Conservation (phyloP, 495 filamentous ascomycete species). For the Mytilinidion resinicola region DNA sequence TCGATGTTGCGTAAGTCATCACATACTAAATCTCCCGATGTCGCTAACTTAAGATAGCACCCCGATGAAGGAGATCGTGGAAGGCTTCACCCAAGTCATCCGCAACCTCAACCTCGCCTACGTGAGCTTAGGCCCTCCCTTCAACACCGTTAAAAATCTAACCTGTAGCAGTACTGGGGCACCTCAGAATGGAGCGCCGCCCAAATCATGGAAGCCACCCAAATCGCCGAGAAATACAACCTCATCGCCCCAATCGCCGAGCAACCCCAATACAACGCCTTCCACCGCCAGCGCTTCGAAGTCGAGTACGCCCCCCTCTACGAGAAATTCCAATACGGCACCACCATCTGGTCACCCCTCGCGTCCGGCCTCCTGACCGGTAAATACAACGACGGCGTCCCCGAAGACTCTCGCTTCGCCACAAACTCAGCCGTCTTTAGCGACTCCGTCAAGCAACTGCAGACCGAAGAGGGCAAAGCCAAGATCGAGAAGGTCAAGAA, state of each 20-base stretch:
- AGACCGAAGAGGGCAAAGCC: constrained; percentile 36
- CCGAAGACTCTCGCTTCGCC: constrained; percentile 38
- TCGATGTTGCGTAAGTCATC: constrained; percentile 34
- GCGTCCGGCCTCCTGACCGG: constrained; percentile 40
- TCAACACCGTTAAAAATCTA: not conserved
- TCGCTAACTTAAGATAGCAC: constrained; percentile 26
- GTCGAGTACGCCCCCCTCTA: constrained; percentile 39
- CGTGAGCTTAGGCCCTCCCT: not conserved
- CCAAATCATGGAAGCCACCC: constrained; percentile 51
- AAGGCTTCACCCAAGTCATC: constrained; percentile 46
- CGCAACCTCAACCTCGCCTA: constrained; percentile 43
- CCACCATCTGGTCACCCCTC: constrained; percentile 40
- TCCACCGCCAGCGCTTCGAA: constrained; percentile 50
- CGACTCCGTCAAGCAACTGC: constrained; percentile 20
- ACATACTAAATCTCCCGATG: not conserved
- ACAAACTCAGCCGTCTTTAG: constrained; percentile 35
- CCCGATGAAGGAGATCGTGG: constrained; percentile 47
- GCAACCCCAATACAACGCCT: constrained; percentile 54
- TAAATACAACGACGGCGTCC: constrained; percentile 43
- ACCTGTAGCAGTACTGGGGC: constrained; percentile 39
- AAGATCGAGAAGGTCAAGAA: constrained; percentile 42
- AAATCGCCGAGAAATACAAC: constrained; percentile 51
- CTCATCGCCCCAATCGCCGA: constrained; percentile 53
- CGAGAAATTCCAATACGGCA: constrained; percentile 39
- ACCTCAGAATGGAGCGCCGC: constrained; percentile 51